phyloP scores from a whole-genome alignment of 2,329 filamentous ascomycete genomes.

The Microascus cirrosus region DNA sequence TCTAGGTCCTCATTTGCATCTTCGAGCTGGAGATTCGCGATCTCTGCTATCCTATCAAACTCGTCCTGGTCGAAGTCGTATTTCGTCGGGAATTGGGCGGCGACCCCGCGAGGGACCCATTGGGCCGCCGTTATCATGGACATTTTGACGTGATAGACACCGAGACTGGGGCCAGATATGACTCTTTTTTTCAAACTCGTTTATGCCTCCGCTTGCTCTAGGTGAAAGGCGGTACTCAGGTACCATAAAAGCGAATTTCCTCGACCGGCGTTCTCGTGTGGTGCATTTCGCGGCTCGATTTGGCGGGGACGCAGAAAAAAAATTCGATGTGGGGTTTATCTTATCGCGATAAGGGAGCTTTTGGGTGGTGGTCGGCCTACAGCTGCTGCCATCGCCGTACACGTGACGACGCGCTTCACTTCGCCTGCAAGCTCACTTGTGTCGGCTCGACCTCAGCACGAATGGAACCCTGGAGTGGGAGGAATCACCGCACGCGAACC shows the following conservation, averaged over 20 bases:
- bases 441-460: background rate
- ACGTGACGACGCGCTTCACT: background rate
- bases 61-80: conserved; percentile 68
- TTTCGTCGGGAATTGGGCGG: conserved; percentile 63
- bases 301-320: conserved; percentile 4
- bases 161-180: too few species aligned
- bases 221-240: background rate
- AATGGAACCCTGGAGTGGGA: background rate
- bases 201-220: background rate
- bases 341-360: conserved; percentile 3
- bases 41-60: conserved; percentile 61
- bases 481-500: background rate
- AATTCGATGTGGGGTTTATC: conserved; percentile 4
- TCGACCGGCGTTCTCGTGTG: background rate
- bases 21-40: conserved; percentile 72
- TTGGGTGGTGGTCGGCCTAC: background rate
- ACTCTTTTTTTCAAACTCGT: background rate
- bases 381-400: conserved; percentile 1
- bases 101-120: conserved; percentile 69
- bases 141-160: conserved; percentile 23
- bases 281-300: background rate
- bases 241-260: background rate
- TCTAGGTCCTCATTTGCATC: conserved; percentile 82
- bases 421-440: background rate
- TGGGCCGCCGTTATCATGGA: conserved; percentile 69